Evolutionary conservation across 495 filamentous ascomycete genomes (phyloP).

Genomic region (Neurospora pannonica): DNA sequence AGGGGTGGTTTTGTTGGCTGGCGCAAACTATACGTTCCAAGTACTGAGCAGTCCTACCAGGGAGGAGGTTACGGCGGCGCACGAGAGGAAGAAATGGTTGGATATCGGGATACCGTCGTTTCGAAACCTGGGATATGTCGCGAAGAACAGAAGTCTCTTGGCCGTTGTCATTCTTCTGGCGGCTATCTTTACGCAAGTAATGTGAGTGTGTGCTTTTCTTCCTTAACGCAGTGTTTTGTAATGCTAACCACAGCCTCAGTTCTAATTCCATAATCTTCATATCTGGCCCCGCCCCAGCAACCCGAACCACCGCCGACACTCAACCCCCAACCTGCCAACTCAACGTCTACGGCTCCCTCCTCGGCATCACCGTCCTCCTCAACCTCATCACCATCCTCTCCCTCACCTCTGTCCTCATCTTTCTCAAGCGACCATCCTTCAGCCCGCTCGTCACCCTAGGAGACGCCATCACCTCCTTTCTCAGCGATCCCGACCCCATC

Average conservation of each 20-base stretch:
- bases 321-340: slow-evolving; percentile 26
- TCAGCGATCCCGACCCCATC: slow-evolving; percentile 27
- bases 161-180: slow-evolving; percentile 26
- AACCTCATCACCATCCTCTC: slow-evolving; percentile 29
- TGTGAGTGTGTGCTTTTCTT: slow-evolving; percentile 21
- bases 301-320: slow-evolving; percentile 1
- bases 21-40: slow-evolving; percentile 41
- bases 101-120: slow-evolving; percentile 45
- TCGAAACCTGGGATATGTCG: slow-evolving; percentile 36
- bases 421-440: slow-evolving; percentile 21
- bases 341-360: slow-evolving; percentile 29
- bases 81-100: slow-evolving; percentile 36
- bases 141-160: slow-evolving; percentile 24
- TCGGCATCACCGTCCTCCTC: slow-evolving; percentile 29
- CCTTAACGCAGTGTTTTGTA: neutral
- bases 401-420: slow-evolving; percentile 23
- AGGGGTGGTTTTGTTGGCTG: slow-evolving; percentile 27
- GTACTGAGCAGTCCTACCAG: slow-evolving; percentile 43
- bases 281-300: slow-evolving; percentile 14
- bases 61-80: slow-evolving; percentile 39
- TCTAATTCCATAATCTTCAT: slow-evolving; percentile 39
- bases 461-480: slow-evolving; percentile 38
- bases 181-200: slow-evolving; percentile 32
- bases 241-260: slow-evolving; percentile 14
- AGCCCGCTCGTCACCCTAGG: slow-evolving; percentile 35